These are phyloP conservation scores for Porodaedalea pini DNA, from an alignment of 1,284 basidiomycete genomes.

Conservation along the genomic window DNA sequence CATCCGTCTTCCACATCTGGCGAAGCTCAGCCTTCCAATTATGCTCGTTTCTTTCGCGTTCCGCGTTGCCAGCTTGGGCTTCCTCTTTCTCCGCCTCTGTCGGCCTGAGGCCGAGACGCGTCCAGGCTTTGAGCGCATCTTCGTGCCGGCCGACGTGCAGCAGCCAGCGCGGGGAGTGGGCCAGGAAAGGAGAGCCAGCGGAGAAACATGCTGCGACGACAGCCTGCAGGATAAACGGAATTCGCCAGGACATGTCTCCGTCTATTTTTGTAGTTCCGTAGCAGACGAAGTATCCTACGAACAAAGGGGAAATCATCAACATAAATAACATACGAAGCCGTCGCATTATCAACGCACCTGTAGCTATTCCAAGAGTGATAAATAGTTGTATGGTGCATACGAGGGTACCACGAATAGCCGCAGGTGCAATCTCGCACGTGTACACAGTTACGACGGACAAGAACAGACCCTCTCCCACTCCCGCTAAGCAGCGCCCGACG, in stretches of 20 bases:
- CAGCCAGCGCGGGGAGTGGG: slow-evolving; percentile 53
- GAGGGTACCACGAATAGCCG: slow-evolving; percentile 40
- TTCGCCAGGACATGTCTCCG: slow-evolving; percentile 44
- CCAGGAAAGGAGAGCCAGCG: slow-evolving; percentile 44
- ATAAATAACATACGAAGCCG: too few species aligned
- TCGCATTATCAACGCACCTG: slow-evolving; percentile 28
- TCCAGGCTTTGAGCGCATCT: slow-evolving; percentile 37
- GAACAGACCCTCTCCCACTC: slow-evolving; percentile 47
- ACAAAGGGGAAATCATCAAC: not conserved
- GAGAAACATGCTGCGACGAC: slow-evolving; percentile 38
- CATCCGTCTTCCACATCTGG: slow-evolving; percentile 31
- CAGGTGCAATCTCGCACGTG: slow-evolving; percentile 42
- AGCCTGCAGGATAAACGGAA: slow-evolving; percentile 44
- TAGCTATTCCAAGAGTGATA: slow-evolving; percentile 42
- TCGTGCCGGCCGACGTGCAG: slow-evolving; percentile 39
- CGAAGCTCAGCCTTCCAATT: slow-evolving; percentile 22
- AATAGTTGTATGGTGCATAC: slow-evolving; percentile 43
- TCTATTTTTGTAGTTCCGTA: slow-evolving; percentile 41
- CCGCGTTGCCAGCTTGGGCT: slow-evolving; percentile 27
- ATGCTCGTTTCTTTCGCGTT: slow-evolving; percentile 16
- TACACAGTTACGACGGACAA: slow-evolving; percentile 46
- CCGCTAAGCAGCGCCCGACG: slow-evolving; percentile 45
- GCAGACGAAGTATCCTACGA: slow-evolving; percentile 46
- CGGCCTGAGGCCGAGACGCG: slow-evolving; percentile 30
- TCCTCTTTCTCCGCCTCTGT: slow-evolving; percentile 32